phyloP scores from a whole-genome alignment of 1,139 yeast species.

The Candida neerlandica region DNA sequence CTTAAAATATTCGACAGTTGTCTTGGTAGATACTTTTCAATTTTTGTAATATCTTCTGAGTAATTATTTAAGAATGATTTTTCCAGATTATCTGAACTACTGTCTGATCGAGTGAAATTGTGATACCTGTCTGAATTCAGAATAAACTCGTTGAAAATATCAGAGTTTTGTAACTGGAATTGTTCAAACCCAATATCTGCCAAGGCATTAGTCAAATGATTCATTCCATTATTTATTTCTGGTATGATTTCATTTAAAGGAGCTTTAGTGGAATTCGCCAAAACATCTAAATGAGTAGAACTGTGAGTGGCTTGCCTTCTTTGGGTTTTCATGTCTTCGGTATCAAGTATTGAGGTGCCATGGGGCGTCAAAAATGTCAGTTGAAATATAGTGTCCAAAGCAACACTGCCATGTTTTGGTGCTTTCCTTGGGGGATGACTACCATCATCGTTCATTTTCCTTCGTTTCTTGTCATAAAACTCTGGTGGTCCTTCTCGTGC shows the following conservation, averaged over 20 bases:
- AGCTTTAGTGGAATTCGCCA: not conserved
- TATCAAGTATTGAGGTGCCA: conserved; percentile 5
- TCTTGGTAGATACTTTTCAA: conserved; percentile 22
- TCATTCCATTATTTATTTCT: conserved; percentile 24
- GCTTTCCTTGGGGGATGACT: not conserved
- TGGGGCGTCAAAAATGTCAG: conserved; percentile 8
- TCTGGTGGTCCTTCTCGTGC: conserved; percentile 2
- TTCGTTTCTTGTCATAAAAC: not conserved
- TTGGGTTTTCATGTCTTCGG: not conserved
- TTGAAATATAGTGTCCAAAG: not conserved
- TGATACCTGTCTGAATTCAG: conserved; percentile 5
- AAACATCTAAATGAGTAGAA: not conserved
- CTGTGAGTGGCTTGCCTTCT: not conserved
- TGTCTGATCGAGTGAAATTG: not conserved
- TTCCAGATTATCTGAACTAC: conserved; percentile 3
- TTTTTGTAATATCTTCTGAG: conserved; percentile 25
- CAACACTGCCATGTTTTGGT: not conserved
- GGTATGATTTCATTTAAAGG: conserved; percentile 1
- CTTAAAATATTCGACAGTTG: conserved; percentile 6
- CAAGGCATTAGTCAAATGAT: conserved; percentile 30
- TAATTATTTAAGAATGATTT: conserved; percentile 20
- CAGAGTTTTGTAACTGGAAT: conserved; percentile 32
- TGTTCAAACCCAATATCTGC: conserved; percentile 32
- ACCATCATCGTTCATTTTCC: not conserved
- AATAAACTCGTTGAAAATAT: conserved; percentile 29